Percentiles rank a stretch among this genome's conserved stretches.
These are phyloP conservation scores for Leccinum sublutescens DNA, from an alignment of 768 basidiomycete species.

Conservation along the genomic window DNA sequence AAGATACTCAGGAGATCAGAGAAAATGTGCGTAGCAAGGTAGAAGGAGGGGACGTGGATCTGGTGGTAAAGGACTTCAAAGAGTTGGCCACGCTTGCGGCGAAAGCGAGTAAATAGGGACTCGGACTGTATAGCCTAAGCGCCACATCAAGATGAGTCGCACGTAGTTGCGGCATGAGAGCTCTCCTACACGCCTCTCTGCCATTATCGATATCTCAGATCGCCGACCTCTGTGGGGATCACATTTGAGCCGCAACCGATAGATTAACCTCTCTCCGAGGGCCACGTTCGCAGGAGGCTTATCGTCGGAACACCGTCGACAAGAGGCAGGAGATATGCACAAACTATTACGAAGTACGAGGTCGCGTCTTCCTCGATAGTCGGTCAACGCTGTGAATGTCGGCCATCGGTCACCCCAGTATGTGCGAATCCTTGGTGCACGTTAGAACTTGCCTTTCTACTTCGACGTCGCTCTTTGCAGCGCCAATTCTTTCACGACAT, in stretches of 20 bases:
- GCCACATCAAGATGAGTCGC: neutral
- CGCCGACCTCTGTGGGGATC: neutral
- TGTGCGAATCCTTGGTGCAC: neutral
- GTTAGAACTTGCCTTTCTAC: too few species aligned
- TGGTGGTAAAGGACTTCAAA: conserved; percentile 49
- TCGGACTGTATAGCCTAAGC: neutral
- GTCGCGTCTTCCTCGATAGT: too few species aligned
- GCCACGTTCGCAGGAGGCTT: too few species aligned
- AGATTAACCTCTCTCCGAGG: too few species aligned
- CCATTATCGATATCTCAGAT: neutral
- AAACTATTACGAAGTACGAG: too few species aligned
- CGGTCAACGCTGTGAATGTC: too few species aligned
- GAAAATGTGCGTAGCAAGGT: conserved; percentile 41
- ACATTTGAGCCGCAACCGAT: too few species aligned
- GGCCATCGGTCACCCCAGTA: neutral
- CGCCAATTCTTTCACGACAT: neutral
- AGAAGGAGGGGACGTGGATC: conserved; percentile 59
- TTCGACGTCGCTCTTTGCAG: too few species aligned
- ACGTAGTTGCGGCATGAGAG: neutral
- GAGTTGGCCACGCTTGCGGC: conserved; percentile 41
- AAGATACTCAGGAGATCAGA: conserved; percentile 35
- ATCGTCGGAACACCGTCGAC: too few species aligned
- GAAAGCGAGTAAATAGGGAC: conserved; percentile 12
- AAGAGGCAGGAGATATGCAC: too few species aligned
- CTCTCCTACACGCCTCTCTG: neutral